These are phyloP conservation scores for Neonectria ditissima DNA, from an alignment of 2,329 filamentous ascomycete genomes.

Conservation along the genomic window DNA sequence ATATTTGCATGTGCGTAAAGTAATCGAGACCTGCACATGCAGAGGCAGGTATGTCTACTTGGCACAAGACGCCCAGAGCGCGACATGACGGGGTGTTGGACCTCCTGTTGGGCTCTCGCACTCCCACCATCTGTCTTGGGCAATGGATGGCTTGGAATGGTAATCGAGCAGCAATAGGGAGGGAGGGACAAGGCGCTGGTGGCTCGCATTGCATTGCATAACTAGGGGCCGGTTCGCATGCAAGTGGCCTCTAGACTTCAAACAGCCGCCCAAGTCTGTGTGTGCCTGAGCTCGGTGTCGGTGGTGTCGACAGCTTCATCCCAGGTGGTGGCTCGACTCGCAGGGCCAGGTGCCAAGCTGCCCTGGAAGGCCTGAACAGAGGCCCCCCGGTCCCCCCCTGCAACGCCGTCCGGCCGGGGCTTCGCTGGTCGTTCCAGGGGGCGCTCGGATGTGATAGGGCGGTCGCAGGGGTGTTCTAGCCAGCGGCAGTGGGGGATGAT, in stretches of 20 bases:
- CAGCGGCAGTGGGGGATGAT: slow-evolving; percentile 17
- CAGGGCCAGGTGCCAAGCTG: not conserved
- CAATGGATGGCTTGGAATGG: not conserved
- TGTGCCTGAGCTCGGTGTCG: not conserved
- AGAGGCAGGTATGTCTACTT: not conserved
- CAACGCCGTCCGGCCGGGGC: slow-evolving; percentile 11
- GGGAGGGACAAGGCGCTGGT: too few relatives aligned
- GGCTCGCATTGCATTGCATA: slow-evolving; percentile 45
- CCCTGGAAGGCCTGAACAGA: not conserved
- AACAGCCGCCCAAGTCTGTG: not conserved
- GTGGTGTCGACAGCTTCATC: not conserved
- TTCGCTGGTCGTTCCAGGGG: slow-evolving; percentile 23
- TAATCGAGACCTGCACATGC: not conserved
- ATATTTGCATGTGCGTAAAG: not conserved
- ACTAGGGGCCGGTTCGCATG: slow-evolving; percentile 33
- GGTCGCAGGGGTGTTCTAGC: slow-evolving; percentile 13
- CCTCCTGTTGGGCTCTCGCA: not conserved
- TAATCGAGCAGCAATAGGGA: not conserved
- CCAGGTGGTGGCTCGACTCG: slow-evolving; percentile 1
- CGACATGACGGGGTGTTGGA: not conserved
- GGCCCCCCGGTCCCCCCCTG: too few relatives aligned
- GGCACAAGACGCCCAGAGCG: not conserved
- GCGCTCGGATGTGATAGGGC: slow-evolving; percentile 20
- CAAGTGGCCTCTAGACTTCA: not conserved
- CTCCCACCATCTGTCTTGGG: slow-evolving; percentile 4